Conservation (phyloP, 129 eudicot genomes). For the Lactuca saligna region DNA sequence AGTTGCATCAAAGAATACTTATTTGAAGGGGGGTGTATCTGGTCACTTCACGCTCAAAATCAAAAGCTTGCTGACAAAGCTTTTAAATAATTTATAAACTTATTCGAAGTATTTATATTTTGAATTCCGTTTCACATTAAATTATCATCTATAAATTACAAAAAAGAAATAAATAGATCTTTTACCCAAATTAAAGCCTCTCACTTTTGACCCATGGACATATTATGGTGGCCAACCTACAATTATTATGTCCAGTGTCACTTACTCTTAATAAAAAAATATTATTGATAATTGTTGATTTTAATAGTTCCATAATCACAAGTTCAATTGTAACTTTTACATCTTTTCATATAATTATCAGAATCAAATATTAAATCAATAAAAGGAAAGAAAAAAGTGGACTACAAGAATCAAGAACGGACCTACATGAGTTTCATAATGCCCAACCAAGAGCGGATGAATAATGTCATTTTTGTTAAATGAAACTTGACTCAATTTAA, state of each 20-base stretch:
- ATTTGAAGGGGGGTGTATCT: neutral
- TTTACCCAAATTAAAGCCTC: neutral
- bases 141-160: neutral
- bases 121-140: neutral
- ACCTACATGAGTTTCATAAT: no score
- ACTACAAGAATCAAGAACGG: no score
- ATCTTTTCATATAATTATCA: no score
- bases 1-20: neutral
- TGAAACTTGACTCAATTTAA: no score
- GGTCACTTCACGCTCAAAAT: neutral
- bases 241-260: constrained; percentile 5
- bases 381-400: no score
- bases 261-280: neutral
- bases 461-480: no score
- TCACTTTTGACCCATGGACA: constrained; percentile 1
- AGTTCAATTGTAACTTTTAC: neutral
- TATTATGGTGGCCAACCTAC: constrained; percentile 2
- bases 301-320: neutral
- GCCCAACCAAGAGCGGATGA: no score
- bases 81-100: neutral
- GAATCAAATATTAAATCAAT: no score
- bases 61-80: neutral
- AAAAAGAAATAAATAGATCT: neutral
- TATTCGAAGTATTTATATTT: neutral
- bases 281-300: neutral